phyloP scores from a whole-genome alignment of 164 flowering plant species.

The Tetrastigma voinierianum region DNA sequence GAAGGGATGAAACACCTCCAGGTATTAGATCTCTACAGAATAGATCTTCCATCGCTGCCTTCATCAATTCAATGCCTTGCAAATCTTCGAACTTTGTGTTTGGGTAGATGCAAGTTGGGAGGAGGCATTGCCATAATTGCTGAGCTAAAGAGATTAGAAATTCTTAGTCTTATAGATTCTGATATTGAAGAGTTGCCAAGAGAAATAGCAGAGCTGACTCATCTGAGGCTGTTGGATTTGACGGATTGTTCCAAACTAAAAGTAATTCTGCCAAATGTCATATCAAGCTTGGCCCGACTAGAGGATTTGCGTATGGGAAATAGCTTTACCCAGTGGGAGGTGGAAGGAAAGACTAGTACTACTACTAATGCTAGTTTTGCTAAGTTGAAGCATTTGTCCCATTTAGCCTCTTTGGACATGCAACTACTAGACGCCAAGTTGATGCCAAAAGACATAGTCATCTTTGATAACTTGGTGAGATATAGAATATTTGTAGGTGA shows the following conservation, averaged over 20 bases:
- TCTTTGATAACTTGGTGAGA: not conserved
- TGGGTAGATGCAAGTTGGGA: not conserved
- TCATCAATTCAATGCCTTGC: not conserved
- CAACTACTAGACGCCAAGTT: not conserved
- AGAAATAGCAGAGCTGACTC: conserved; percentile 15
- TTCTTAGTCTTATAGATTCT: conserved; percentile 12
- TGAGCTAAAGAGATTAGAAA: conserved; percentile 11
- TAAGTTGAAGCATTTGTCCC: conserved; percentile 7
- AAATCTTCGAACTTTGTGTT: conserved; percentile 16
- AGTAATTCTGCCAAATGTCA: conserved; percentile 10
- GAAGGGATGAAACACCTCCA: conserved; percentile 11
- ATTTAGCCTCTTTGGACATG: not conserved
- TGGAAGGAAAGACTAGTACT: not conserved
- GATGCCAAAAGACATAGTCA: not conserved
- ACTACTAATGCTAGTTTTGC: conserved; percentile 17
- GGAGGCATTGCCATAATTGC: conserved; percentile 7
- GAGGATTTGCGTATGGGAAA: conserved; percentile 21
- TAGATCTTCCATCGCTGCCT: not conserved
- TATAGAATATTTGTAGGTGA: conserved; percentile 9
- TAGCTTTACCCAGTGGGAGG: conserved; percentile 11
- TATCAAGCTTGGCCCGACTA: conserved; percentile 14
- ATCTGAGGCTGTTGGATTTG: conserved; percentile 17
- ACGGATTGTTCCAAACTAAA: conserved; percentile 8
- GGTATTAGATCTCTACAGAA: conserved; percentile 8
- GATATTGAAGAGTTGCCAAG: conserved; percentile 11